Evolutionary conservation across 2,329 filamentous ascomycete species (phyloP).

Genomic region (Fusarium pseudocircinatum): DNA sequence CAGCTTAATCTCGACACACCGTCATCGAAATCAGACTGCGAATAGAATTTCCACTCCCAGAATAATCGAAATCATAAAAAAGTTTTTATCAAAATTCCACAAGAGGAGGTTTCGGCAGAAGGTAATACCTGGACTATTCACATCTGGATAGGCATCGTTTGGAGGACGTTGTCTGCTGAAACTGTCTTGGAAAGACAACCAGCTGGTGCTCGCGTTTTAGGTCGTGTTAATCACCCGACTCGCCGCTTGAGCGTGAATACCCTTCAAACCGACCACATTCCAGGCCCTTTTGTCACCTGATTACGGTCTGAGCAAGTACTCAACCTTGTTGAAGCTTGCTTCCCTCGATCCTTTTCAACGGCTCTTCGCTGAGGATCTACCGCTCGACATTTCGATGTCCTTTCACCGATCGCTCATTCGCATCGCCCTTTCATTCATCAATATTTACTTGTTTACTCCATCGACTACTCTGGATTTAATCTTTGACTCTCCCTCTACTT

Average conservation of each 20-base stretch:
- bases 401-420: conserved; percentile 26
- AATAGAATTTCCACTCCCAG: conserved; percentile 36
- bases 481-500: conserved; percentile 28
- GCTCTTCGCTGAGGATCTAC: conserved; percentile 7
- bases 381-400: conserved; percentile 19
- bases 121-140: conserved; percentile 29
- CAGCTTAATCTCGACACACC: conserved; percentile 39
- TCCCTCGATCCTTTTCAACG: conserved; percentile 19
- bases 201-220: conserved; percentile 40
- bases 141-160: conserved; percentile 37
- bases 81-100: conserved; percentile 34
- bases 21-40: conserved; percentile 37
- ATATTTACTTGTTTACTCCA: conserved; percentile 28
- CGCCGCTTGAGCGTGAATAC: conserved; percentile 39
- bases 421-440: conserved; percentile 41
- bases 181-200: conserved; percentile 34
- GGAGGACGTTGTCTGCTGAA: conserved; percentile 31
- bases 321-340: conserved; percentile 25
- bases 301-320: conserved; percentile 15
- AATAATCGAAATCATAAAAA: conserved; percentile 42
- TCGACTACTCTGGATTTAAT: conserved; percentile 39
- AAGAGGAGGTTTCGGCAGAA: conserved; percentile 26
- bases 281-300: conserved; percentile 27
- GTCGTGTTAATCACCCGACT: conserved; percentile 39
- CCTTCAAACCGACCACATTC: conserved; percentile 12